Evolutionary conservation across 2,329 filamentous ascomycete species (phyloP).

Genomic region (Colletotrichum orchidophilum): DNA sequence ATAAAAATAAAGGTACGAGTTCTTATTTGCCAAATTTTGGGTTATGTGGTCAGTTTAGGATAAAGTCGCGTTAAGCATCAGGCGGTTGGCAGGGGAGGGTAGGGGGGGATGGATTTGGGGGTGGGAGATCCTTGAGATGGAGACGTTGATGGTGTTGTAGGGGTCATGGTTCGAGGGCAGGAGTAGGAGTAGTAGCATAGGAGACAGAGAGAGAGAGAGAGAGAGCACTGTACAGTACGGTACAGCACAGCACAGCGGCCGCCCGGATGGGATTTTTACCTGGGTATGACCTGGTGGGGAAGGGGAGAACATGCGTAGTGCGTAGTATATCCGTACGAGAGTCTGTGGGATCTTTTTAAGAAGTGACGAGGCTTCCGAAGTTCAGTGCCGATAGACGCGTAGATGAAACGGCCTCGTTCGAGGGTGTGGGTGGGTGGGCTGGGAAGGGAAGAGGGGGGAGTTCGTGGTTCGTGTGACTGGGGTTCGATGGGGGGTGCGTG

Average conservation of each 20-base stretch:
- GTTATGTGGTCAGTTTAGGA: constrained; percentile 4
- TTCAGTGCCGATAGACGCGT: constrained; percentile 26
- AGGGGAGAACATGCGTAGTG: too few species aligned
- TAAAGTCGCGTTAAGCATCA: constrained; percentile 24
- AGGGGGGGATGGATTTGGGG: background rate
- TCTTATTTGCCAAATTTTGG: background rate
- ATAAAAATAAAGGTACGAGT: background rate
- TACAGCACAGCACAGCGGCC: background rate
- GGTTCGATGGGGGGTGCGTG: background rate
- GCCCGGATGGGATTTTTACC: too few species aligned
- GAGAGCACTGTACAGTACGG: background rate
- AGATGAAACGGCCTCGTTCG: constrained; percentile 25
- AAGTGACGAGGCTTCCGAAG: constrained; percentile 7
- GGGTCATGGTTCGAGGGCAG: background rate
- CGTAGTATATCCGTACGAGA: too few species aligned
- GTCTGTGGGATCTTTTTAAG: background rate
- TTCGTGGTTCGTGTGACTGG: background rate
- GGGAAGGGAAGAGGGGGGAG: background rate
- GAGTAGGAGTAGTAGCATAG: too few species aligned
- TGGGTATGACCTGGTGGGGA: background rate
- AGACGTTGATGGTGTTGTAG: background rate
- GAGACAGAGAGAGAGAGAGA: too few species aligned
- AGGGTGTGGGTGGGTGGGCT: constrained; percentile 2
- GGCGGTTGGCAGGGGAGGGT: background rate
- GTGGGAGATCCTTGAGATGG: background rate